A percentile compares a stretch with the other conserved stretches of the same genome.
phyloP scores from a whole-genome alignment of 805 yeast genomes.

The Hanseniaspora pseudoguilliermondii region DNA sequence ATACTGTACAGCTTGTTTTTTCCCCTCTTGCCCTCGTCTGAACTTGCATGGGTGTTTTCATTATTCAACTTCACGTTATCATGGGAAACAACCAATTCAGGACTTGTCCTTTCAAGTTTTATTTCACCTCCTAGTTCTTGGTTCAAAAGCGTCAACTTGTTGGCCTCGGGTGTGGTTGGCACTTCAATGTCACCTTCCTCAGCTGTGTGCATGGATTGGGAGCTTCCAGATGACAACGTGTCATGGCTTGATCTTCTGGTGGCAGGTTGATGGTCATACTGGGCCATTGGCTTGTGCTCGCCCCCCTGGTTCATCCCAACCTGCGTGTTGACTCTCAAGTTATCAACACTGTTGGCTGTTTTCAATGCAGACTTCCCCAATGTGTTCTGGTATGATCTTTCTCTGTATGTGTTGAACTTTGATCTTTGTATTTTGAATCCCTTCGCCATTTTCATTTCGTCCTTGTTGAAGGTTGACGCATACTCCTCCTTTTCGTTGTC shows the following conservation, averaged over 20 bases:
- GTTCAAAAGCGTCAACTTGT: too few relatives aligned
- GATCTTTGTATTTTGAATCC: conserved; percentile 33
- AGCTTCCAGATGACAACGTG: conserved; percentile 1
- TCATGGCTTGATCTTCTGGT: background rate
- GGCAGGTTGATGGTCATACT: background rate
- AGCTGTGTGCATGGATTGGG: conserved; percentile 12
- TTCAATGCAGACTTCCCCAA: background rate
- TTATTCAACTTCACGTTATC: background rate
- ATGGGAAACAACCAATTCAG: background rate
- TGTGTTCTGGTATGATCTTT: conserved; percentile 24
- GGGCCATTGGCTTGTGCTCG: background rate
- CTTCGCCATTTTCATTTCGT: conserved; percentile 22
- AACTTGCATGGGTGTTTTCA: background rate
- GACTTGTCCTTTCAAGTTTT: background rate
- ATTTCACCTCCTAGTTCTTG: background rate
- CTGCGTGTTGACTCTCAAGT: background rate
- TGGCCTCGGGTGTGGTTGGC: background rate
- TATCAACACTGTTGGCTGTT: background rate
- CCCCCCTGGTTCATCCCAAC: background rate
- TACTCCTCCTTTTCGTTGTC: conserved; percentile 17
- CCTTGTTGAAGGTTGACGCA: conserved; percentile 22
- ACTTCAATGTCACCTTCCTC: conserved; percentile 1
- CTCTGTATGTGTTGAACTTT: conserved; percentile 40
- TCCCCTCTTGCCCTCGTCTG: background rate
- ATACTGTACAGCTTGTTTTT: conserved; percentile 6